Evolutionary conservation across 306 rosid genomes (phyloP), one percentile per base, ranked within the genome.

Genomic region (Canavalia gladiata): DNA sequence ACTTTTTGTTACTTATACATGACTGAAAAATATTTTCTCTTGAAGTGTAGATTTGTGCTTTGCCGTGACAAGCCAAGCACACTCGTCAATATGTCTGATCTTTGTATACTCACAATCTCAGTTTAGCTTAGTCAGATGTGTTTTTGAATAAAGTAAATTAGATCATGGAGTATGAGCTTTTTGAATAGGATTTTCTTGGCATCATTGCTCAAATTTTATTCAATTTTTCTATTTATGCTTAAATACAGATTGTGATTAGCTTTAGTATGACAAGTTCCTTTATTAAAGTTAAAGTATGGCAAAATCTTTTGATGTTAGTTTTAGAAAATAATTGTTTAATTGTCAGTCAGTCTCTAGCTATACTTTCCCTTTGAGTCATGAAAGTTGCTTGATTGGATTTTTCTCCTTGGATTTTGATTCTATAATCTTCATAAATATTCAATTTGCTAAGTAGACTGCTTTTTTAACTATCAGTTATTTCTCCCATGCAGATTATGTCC

Each of bases 401-500:
- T 52, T 56, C 33, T 71, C n/a, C 12, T 72, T 72, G 46, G 29
- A 58, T 58, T 66, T 72, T 41, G 60, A 42, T 52, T 72, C 30
- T 56, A 64, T 18, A 42, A 4, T 78, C 13, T 42, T 68, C 65
- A 12, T 45, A 28, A 8, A 51, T 28, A 72, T 75, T 45, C 18
- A 83, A 8, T 63, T 57, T 56, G 77, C 51, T 1, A 72, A 73
- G 37, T 25, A 18, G 18, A 69, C 64, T 30, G 75, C 80, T 86
- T 18, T 18, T 18, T 18, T 62, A 68, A 34, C 72, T 56, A 76
- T 77, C 37, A 49, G 31, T 35, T 82, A 9, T 70, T 63, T 76
- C 59, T 81, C 39, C 49, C 37, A 77, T 84, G 88, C 89, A 95
- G 98, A 89, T 95, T 76, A 86, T 92, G 83, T 81, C 88, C 79